Base-by-base conservation (phyloP, 208 protist genomes). In the Trypanosoma scelopori region DNA sequence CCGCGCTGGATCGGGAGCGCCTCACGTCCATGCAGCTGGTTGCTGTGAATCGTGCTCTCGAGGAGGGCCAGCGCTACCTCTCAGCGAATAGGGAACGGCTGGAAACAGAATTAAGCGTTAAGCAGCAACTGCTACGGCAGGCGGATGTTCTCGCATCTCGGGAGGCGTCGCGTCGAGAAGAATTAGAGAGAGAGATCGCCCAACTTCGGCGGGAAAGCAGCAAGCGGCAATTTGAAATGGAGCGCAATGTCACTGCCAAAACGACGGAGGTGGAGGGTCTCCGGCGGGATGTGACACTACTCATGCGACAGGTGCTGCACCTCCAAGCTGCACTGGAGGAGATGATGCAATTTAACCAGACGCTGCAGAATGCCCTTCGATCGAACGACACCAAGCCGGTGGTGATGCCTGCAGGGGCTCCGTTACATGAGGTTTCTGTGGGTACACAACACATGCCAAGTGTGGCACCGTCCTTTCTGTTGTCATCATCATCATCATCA, bases 271-370 rank as follows among this genome's bases (percentile, higher is more conserved):
- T 69, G 20, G 46, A 39, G 13, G 9, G 30, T 1, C 7, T 60
- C 9, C 47, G 59, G 18, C 25, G 49, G 52, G 63, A 61, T 30
- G 22, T 20, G n/a, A 55, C 49, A 39, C n/a, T 60, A 25, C 48
- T 69, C 25, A 20, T 69, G 32, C 39, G 53, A 7, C 63, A 69
- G 51, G 51, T 69, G 28, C 6, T 60, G 3, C 49, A 69, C 16
- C 43, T 69, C 16, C 63, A 69, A 37, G n/a, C 22, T 9, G 50
- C 63, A 41, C 51, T 69, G 25, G 52, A 58, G 35, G 63, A 51
- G 9, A 60, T 60, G 48, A 23, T 69, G 35, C n/a, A n/a, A 28
- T 25, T 55, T 5, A 65, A 52, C 22, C 30, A 55, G 45, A 22
- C 30, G 30, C 20, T 56, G n/a, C 59, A 65, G 22, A 32, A 12